phyloP scores from a whole-genome alignment of 768 basidiomycete genomes.

The Mycena venus region DNA sequence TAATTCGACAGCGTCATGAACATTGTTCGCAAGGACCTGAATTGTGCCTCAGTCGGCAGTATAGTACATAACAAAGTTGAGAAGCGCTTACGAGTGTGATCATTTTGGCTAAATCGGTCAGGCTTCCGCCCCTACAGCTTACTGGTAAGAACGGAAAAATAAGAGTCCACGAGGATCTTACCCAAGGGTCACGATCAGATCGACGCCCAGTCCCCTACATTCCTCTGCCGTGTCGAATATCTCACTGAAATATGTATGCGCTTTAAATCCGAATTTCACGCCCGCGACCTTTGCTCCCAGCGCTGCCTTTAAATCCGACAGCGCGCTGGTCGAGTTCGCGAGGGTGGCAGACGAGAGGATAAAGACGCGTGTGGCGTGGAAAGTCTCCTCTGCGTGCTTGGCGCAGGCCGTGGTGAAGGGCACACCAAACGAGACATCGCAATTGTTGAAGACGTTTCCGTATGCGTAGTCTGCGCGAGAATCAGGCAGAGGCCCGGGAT shows the following conservation, averaged over 20 bases:
- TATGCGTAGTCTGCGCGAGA: not conserved
- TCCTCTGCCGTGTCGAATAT: not conserved
- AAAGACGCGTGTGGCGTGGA: constrained; percentile 7
- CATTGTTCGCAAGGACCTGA: too few relatives aligned
- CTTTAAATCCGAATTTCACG: not conserved
- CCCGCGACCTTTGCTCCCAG: not conserved
- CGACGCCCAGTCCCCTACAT: not conserved
- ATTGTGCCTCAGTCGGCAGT: too few relatives aligned
- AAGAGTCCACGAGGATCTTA: not conserved
- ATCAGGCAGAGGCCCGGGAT: not conserved
- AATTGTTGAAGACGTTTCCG: not conserved
- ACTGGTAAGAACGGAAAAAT: not conserved
- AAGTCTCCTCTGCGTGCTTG: constrained; percentile 8
- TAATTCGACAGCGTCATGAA: too few relatives aligned
- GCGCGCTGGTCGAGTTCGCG: not conserved
- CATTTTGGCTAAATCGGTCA: constrained; percentile 4
- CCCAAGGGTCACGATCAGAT: constrained; percentile 7
- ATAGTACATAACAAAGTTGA: not conserved
- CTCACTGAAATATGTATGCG: constrained; percentile 12
- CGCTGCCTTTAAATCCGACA: not conserved
- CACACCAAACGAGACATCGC: constrained; percentile 2
- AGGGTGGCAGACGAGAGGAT: constrained; percentile 10
- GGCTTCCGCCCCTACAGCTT: not conserved
- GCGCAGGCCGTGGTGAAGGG: constrained; percentile 2
- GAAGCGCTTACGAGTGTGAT: not conserved